These are phyloP conservation scores for Ceratorhiza oryzae-sativae DNA, from an alignment of 1,284 basidiomycete genomes.

Conservation along the genomic window DNA sequence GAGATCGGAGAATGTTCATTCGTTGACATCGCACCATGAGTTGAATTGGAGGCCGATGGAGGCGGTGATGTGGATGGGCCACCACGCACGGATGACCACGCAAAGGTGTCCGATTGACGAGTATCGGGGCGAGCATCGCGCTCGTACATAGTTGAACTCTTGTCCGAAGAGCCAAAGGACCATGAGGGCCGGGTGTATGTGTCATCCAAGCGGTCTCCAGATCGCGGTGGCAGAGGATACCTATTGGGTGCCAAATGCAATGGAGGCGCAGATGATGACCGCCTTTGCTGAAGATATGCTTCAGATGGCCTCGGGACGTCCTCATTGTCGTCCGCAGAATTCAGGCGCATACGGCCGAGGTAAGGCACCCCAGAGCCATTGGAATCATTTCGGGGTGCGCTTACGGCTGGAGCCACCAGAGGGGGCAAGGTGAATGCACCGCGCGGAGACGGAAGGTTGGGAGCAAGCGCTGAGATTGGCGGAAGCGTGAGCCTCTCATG, in stretches of 20 bases:
- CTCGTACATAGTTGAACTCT: slow-evolving; percentile 8
- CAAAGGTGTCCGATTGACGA: slow-evolving; percentile 31
- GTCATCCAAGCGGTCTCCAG: slow-evolving; percentile 13
- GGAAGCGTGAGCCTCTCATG: slow-evolving; percentile 36
- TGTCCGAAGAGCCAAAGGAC: slow-evolving; percentile 34
- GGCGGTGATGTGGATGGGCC: slow-evolving; percentile 33
- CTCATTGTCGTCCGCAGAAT: slow-evolving; percentile 30
- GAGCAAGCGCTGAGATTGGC: slow-evolving; percentile 37
- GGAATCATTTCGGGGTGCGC: neutral
- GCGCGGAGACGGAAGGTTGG: slow-evolving; percentile 35
- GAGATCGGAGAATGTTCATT: slow-evolving; percentile 35
- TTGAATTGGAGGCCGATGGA: slow-evolving; percentile 35
- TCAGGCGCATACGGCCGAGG: slow-evolving; percentile 37
- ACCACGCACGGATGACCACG: slow-evolving; percentile 35
- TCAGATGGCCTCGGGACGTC: slow-evolving; percentile 28
- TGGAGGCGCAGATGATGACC: slow-evolving; percentile 37
- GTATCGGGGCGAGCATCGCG: slow-evolving; percentile 14
- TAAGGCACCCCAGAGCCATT: slow-evolving; percentile 2
- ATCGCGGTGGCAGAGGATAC: slow-evolving; percentile 17
- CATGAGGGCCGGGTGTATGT: slow-evolving; percentile 28
- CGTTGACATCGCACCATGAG: slow-evolving; percentile 29
- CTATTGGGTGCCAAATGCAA: slow-evolving; percentile 24
- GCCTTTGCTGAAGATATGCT: slow-evolving; percentile 34
- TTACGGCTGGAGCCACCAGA: slow-evolving; percentile 7
- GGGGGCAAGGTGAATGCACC: slow-evolving; percentile 38